Evolutionary conservation across 1,139 yeast genomes (phyloP), one percentile per base, ranked within the genome.

Genomic region (Candida anutae): DNA sequence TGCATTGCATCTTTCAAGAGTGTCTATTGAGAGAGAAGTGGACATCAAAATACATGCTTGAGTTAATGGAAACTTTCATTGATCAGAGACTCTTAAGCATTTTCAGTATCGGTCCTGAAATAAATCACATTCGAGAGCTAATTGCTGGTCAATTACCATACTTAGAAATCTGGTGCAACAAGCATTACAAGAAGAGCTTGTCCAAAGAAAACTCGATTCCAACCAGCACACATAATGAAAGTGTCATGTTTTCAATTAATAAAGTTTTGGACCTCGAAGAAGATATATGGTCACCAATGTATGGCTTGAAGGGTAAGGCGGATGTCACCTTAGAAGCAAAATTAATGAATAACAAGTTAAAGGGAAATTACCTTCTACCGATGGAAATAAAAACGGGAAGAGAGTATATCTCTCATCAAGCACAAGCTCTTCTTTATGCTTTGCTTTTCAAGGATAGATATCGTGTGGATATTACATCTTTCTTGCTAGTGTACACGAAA

Each of bases 351-450:
- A 38, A 34, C 4, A 23, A 16, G 5, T 31, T 25, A n/a, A 29
- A 35, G 4, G 72, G 71, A 5, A 66, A 61, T 13, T 64, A 48
- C 34, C 63, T 84, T 15, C 68, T 77, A 1, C 97, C 97, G 0
- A 58, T 93, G 57, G 99, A 90, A 50, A 76, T 90, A 34, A 90
- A 90, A 49, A 84, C 97, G 0, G 95, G 97, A 0, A 56, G 66
- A 22, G 74, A 72, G 29, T 64, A 76, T 28, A 50, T 79, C 9
- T 56, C 80, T 4, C 96, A 90, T 50, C 75, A 81, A 26, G 95
- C 94, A 0, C 99, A 90, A 48, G 82, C 94, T 0, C 68, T 88
- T 0, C 59, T 93, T n/a, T 90, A 90, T 49, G 77, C 94, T 0
- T 55, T 90, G 13, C 57, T 90, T 35, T 67, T 87, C 43, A 74